phyloP scores from a whole-genome alignment of 2,329 filamentous ascomycete species.

The Calonectria montana region DNA sequence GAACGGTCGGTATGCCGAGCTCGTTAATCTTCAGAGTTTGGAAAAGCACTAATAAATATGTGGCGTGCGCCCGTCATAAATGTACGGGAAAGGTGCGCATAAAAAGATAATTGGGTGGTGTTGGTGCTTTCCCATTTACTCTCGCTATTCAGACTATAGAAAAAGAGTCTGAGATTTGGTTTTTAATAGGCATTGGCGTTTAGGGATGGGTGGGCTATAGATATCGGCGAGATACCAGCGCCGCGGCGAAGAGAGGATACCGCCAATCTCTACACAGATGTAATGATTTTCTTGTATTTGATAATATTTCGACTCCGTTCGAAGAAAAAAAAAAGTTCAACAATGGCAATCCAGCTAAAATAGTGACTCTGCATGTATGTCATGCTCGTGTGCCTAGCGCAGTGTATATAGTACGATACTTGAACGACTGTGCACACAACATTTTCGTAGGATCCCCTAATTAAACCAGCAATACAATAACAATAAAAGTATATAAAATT shows the following conservation, averaged over 20 bases:
- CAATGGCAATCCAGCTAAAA: background rate
- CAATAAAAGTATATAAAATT: no score
- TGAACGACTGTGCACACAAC: no score
- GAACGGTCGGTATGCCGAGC: conserved; percentile 79
- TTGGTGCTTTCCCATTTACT: conserved; percentile 3
- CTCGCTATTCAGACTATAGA: background rate
- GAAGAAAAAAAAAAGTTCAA: background rate
- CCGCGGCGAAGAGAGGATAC: background rate
- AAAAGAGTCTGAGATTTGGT: background rate
- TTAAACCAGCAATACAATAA: no score
- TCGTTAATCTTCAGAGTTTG: conserved; percentile 84
- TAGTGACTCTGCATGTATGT: background rate
- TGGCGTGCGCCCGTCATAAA: background rate
- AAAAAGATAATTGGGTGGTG: background rate
- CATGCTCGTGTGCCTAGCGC: no score
- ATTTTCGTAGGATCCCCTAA: no score
- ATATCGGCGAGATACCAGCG: background rate
- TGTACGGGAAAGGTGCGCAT: background rate
- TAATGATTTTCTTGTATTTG: conserved; percentile 19
- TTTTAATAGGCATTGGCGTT: conserved; percentile 13
- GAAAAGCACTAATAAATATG: conserved; percentile 62
- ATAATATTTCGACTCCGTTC: conserved; percentile 4
- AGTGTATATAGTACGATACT: no score
- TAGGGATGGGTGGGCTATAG: conserved; percentile 14
- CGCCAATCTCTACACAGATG: conserved; percentile 13